Conservation (phyloP, 257 asterid species). For the Nicotiana noctiflora region DNA sequence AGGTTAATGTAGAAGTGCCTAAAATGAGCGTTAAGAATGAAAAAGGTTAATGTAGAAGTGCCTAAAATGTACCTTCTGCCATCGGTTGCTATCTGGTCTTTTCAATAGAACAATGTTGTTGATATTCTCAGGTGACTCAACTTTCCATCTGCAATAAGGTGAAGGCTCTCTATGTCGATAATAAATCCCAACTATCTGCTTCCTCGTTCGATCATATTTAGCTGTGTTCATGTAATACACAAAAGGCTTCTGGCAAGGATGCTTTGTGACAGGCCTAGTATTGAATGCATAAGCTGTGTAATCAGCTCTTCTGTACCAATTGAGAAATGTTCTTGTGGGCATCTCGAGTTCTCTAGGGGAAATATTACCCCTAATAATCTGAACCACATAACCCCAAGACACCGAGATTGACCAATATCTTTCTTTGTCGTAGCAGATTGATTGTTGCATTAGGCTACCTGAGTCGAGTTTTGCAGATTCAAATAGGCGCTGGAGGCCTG, state of each 20-base stretch:
- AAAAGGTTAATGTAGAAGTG: no score
- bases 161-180: constrained; percentile 29
- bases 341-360: constrained; percentile 67
- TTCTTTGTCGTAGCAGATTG: constrained; percentile 51
- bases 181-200: constrained; percentile 38
- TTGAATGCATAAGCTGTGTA: constrained; percentile 63
- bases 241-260: constrained; percentile 60
- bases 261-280: constrained; percentile 55
- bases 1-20: no score
- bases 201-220: constrained; percentile 20
- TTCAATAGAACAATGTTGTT: constrained; percentile 39
- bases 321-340: constrained; percentile 65
- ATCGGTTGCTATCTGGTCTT: constrained; percentile 42
- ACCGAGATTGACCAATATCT: constrained; percentile 52
- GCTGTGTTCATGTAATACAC: constrained; percentile 40
- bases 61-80: constrained; percentile 41
- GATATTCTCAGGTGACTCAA: constrained; percentile 31
- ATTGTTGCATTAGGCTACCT: constrained; percentile 56
- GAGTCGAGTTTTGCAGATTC: constrained; percentile 45
- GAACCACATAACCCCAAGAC: constrained; percentile 62
- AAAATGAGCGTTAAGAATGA: no score
- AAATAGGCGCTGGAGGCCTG: constrained; percentile 32
- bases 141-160: constrained; percentile 51
- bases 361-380: constrained; percentile 49
- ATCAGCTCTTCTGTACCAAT: constrained; percentile 64